Conservation (phyloP, 2,329 filamentous ascomycete species). For the Chaetomium strumarium region DNA sequence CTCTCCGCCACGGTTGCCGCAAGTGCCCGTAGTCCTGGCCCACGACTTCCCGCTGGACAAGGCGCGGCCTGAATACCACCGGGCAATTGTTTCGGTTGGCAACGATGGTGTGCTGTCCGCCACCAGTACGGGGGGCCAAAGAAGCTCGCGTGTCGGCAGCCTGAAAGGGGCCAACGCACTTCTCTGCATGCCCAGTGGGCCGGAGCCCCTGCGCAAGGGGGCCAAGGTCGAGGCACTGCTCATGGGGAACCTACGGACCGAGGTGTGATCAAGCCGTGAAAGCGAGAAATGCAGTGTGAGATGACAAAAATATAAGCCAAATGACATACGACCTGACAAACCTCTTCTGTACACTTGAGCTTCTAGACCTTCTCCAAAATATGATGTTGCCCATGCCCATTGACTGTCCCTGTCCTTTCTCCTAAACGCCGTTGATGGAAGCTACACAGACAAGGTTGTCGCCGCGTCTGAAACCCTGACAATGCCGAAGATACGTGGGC, state of each 20-base stretch:
- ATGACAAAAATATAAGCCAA: conserved; percentile 1
- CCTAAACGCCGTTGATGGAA: conserved; percentile 25
- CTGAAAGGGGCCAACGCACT: conserved; percentile 84
- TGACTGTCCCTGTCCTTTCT: conserved; percentile 21
- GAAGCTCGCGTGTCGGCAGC: conserved; percentile 85
- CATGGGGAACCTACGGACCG: conserved; percentile 51
- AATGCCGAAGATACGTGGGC: background rate
- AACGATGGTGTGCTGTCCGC: conserved; percentile 66
- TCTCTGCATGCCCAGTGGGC: conserved; percentile 63
- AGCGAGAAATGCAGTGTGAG: background rate
- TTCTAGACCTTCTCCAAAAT: conserved; percentile 18
- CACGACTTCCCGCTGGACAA: conserved; percentile 70
- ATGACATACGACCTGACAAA: conserved; percentile 14
- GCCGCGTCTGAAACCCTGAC: conserved; percentile 19
- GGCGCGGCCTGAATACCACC: conserved; percentile 81
- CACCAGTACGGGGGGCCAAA: conserved; percentile 79
- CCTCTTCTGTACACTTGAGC: conserved; percentile 21
- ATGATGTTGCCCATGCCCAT: conserved; percentile 22
- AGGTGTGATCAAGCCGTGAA: conserved; percentile 12
- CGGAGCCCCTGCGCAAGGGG: conserved; percentile 62
- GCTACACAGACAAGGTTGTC: conserved; percentile 22
- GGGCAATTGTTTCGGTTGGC: conserved; percentile 64
- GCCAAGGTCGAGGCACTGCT: conserved; percentile 69
- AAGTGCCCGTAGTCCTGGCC: conserved; percentile 62
- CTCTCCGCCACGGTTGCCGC: conserved; percentile 61